phyloP scores from a whole-genome alignment of 768 basidiomycete genomes.

The Chiua virens region DNA sequence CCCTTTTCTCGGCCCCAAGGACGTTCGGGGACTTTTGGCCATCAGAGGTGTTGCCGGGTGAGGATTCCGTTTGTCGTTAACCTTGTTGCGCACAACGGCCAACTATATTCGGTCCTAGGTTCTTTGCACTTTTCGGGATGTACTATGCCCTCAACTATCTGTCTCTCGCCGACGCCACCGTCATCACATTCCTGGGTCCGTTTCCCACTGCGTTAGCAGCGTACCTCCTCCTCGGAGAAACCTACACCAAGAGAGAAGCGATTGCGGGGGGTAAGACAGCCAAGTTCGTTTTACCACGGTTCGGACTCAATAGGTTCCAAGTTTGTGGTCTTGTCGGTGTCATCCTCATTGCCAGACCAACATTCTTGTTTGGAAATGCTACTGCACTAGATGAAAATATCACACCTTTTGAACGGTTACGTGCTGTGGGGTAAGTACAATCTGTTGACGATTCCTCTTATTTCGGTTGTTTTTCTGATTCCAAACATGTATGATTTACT shows the following conservation, averaged over 20 bases:
- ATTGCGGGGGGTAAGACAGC: constrained; percentile 47
- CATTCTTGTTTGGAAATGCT: constrained; percentile 61
- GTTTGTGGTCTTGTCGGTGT: constrained; percentile 74
- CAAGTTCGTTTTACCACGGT: background rate
- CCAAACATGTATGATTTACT: background rate
- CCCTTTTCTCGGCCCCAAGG: constrained; percentile 69
- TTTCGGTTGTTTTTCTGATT: background rate
- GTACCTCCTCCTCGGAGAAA: constrained; percentile 61
- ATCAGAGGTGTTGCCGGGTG: constrained; percentile 67
- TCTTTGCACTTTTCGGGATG: constrained; percentile 68
- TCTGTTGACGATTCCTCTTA: background rate
- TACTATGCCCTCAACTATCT: constrained; percentile 75
- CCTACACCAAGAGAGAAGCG: constrained; percentile 52
- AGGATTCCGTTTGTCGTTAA: constrained; percentile 14
- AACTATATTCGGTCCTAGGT: constrained; percentile 40
- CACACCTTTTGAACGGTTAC: constrained; percentile 42
- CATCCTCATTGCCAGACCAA: constrained; percentile 77
- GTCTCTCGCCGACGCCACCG: constrained; percentile 75
- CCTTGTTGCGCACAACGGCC: background rate
- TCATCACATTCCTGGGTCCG: constrained; percentile 74
- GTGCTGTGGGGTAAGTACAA: constrained; percentile 58
- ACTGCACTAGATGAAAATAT: background rate
- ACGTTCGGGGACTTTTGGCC: constrained; percentile 55
- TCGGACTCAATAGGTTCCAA: constrained; percentile 13
- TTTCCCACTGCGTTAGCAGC: constrained; percentile 63